Percentiles rank a stretch among this genome's conserved stretches.
These are phyloP conservation scores for Imleria badia DNA, from an alignment of 768 basidiomycete species.

Conservation along the genomic window DNA sequence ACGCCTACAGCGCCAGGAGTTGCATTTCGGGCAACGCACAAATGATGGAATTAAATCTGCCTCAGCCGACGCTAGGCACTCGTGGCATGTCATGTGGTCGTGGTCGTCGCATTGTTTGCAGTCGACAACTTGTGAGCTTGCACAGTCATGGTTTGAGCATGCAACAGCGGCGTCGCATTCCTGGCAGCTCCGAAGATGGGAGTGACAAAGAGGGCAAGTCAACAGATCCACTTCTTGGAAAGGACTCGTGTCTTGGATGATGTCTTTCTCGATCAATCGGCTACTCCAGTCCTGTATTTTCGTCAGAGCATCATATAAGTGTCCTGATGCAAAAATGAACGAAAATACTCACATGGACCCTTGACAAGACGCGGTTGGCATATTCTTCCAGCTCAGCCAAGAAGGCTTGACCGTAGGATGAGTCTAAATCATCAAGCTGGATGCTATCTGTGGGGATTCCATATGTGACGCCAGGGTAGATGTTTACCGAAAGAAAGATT, in stretches of 20 bases:
- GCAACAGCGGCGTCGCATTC: not conserved
- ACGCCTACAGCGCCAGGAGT: not conserved
- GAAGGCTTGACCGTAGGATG: too few relatives aligned
- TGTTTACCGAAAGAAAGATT: not conserved
- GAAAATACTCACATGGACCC: not conserved
- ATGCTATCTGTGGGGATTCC: not conserved
- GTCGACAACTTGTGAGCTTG: not conserved
- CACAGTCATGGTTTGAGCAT: not conserved
- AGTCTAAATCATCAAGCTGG: not conserved
- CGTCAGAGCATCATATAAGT: not conserved
- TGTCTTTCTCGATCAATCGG: not conserved
- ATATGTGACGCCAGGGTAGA: not conserved
- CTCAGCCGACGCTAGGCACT: not conserved
- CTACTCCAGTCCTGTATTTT: not conserved
- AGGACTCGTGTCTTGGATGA: not conserved
- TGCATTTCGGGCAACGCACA: not conserved
- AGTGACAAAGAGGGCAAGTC: constrained; percentile 4
- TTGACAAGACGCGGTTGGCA: not conserved
- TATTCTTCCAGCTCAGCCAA: not conserved
- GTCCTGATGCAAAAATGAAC: too few relatives aligned
- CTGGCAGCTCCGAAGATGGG: not conserved
- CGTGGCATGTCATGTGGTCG: not conserved
- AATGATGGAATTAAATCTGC: not conserved
- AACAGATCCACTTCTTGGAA: not conserved
- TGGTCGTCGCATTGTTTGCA: not conserved